Conservation (phyloP, 2,329 filamentous ascomycete genomes). For the Magnaporthiopsis incrustans region DNA sequence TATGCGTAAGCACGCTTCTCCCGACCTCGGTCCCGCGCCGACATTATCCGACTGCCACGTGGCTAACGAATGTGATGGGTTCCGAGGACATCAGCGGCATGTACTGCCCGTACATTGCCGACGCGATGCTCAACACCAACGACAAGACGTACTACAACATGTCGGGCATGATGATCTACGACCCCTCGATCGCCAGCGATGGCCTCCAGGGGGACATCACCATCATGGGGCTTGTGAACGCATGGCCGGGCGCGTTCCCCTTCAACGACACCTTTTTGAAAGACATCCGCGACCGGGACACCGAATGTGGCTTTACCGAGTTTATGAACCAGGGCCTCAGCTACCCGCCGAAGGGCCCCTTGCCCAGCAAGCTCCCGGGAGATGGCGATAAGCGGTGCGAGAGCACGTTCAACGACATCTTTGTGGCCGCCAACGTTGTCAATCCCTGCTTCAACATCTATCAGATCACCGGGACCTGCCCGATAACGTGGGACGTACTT, state of each 20-base stretch:
- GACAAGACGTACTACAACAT: conserved; percentile 59
- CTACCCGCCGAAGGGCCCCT: conserved; percentile 55
- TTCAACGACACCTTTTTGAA: conserved; percentile 49
- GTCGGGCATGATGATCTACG: conserved; percentile 60
- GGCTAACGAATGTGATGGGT: neutral
- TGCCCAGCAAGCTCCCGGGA: conserved; percentile 40
- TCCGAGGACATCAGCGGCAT: conserved; percentile 28
- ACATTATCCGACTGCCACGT: too few species aligned
- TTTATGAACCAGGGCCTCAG: conserved; percentile 51
- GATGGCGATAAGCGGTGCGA: conserved; percentile 43
- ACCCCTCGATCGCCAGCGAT: conserved; percentile 43
- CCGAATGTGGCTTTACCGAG: conserved; percentile 51
- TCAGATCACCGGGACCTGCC: conserved; percentile 58
- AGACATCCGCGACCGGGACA: conserved; percentile 38
- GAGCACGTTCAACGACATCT: conserved; percentile 47
- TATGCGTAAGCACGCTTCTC: conserved; percentile 32
- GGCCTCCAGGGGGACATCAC: conserved; percentile 33
- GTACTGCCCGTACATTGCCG: conserved; percentile 60
- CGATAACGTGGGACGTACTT: conserved; percentile 43
- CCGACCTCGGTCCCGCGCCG: too few species aligned
- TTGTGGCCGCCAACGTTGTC: conserved; percentile 37
- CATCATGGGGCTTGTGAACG: conserved; percentile 47
- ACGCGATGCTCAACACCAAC: conserved; percentile 58
- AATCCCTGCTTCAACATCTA: conserved; percentile 67
- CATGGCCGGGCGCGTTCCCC: conserved; percentile 48